Conservation (phyloP, 2,329 filamentous ascomycete species). For the Apiospora aurea region DNA sequence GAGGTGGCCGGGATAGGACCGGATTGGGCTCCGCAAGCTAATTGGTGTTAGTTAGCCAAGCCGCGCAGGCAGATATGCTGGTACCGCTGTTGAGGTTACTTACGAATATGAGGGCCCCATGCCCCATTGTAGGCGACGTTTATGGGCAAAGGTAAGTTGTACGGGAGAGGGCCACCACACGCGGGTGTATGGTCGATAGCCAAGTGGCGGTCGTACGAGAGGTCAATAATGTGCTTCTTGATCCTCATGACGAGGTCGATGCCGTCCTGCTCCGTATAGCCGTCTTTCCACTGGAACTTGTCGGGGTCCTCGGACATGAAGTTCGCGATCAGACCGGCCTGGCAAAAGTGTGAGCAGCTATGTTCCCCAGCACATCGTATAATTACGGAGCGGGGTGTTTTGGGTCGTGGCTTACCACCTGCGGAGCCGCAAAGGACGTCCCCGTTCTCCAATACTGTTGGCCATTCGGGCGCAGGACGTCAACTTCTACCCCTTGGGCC, state of each 20-base stretch:
- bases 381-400: too few species aligned
- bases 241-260: background rate
- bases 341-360: background rate
- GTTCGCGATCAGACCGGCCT: slow-evolving; percentile 11
- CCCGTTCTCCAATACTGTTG: background rate
- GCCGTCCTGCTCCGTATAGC: background rate
- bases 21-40: background rate
- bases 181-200: background rate
- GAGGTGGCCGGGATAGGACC: background rate
- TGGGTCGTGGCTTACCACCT: background rate
- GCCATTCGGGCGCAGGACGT: background rate
- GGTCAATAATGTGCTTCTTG: background rate
- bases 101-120: slow-evolving; percentile 1
- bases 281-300: background rate
- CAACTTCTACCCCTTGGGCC: background rate
- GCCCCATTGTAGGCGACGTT: slow-evolving; percentile 3
- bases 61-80: too few species aligned
- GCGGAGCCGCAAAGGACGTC: background rate
- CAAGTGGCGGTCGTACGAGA: background rate
- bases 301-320: slow-evolving; percentile 12
- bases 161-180: background rate
- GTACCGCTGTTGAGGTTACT: background rate
- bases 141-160: background rate
- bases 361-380: too few species aligned
- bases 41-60: background rate